Conservation (phyloP, 2,329 filamentous ascomycete species). For the Phyllosticta paracitricarpa region DNA sequence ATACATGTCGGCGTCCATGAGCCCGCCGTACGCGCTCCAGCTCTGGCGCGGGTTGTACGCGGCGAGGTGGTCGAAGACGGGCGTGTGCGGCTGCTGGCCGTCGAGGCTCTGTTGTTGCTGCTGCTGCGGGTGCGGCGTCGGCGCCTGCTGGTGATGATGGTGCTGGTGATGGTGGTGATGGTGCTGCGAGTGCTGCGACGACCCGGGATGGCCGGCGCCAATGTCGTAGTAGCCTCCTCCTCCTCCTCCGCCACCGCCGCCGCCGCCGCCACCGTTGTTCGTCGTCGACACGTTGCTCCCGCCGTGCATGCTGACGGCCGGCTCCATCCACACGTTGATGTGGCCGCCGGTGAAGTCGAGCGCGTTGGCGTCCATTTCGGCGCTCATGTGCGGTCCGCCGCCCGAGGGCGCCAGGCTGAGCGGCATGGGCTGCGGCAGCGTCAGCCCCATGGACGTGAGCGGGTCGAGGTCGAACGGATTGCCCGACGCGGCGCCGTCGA, state of each 20-base stretch:
- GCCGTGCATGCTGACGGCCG: conserved; percentile 18
- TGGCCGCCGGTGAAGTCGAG: conserved; percentile 32
- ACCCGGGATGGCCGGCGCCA: background rate
- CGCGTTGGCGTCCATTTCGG: conserved; percentile 19
- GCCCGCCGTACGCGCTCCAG: conserved; percentile 1
- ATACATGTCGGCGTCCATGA: conserved; percentile 2
- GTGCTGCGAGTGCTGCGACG: background rate
- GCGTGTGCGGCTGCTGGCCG: conserved; percentile 1
- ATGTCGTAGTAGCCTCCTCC: background rate
- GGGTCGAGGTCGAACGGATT: conserved; percentile 17
- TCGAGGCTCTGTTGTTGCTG: background rate
- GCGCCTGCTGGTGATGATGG: background rate
- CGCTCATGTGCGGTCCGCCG: background rate
- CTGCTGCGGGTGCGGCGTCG: background rate
- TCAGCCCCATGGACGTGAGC: conserved; percentile 6
- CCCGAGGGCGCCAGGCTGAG: background rate
- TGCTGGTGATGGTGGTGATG: background rate
- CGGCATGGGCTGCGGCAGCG: background rate
- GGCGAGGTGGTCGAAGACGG: background rate
- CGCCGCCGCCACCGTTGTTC: background rate
- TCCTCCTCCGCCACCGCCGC: background rate
- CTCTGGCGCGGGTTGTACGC: conserved; percentile 2
- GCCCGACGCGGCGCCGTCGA: background rate
- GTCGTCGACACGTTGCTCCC: conserved; percentile 2
- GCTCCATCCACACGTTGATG: conserved; percentile 32